A percentile compares a stretch with the other conserved stretches of the same genome.
These are phyloP conservation scores for Globisporangium sylvaticum DNA, from an alignment of 352 stramenopile genomes.

Conservation along the genomic window DNA sequence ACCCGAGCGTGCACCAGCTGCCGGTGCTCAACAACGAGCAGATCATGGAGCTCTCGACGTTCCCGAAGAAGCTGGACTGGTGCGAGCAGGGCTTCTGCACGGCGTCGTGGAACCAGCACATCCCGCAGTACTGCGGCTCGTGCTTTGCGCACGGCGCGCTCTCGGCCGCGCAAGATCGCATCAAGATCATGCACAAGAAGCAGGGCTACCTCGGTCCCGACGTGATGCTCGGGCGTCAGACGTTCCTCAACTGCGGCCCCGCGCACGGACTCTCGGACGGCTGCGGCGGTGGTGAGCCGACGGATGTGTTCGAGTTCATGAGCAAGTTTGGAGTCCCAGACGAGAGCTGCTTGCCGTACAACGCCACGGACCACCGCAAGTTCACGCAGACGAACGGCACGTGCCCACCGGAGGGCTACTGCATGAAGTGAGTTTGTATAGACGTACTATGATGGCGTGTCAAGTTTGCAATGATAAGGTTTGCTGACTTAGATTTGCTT, in stretches of 20 bases:
- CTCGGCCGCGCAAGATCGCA: slow-evolving; percentile 49
- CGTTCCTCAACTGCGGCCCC: slow-evolving; percentile 60
- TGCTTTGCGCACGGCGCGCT: slow-evolving; percentile 68
- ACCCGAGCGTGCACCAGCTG: slow-evolving; percentile 30
- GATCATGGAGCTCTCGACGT: slow-evolving; percentile 30
- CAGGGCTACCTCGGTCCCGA: slow-evolving; percentile 40
- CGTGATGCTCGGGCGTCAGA: slow-evolving; percentile 55
- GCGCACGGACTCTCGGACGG: slow-evolving; percentile 49
- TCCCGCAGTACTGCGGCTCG: slow-evolving; percentile 71
- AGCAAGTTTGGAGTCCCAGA: slow-evolving; percentile 48
- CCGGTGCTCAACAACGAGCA: slow-evolving; percentile 28
- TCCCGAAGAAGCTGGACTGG: slow-evolving; percentile 83
- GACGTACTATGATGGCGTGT: background rate
- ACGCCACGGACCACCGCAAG: slow-evolving; percentile 54
- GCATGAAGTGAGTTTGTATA: slow-evolving; percentile 41
- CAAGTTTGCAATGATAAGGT: background rate
- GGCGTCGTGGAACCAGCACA: slow-evolving; percentile 70
- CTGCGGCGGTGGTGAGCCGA: slow-evolving; percentile 51
- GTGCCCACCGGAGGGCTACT: slow-evolving; percentile 57
- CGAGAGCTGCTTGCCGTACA: slow-evolving; percentile 59
- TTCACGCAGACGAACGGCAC: slow-evolving; percentile 47
- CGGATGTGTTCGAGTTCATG: slow-evolving; percentile 67
- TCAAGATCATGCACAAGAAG: slow-evolving; percentile 60
- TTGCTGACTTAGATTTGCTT: background rate
- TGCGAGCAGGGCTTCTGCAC: slow-evolving; percentile 55